These are phyloP conservation scores for Melampsora abietis-canadensis DNA, from an alignment of 1,284 basidiomycete genomes.

Conservation along the genomic window DNA sequence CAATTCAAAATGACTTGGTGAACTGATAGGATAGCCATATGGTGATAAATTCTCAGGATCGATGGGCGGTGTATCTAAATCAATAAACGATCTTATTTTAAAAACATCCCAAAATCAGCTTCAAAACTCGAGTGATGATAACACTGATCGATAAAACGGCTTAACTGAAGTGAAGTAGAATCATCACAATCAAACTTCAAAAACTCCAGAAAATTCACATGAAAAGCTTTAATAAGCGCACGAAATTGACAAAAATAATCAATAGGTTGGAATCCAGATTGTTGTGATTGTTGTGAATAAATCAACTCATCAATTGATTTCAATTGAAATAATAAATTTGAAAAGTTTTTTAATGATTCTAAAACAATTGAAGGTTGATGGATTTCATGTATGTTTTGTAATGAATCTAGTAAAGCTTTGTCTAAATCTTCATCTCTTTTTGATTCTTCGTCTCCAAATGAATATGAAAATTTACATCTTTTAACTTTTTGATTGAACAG, in stretches of 20 bases:
- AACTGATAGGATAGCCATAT: conserved; percentile 31
- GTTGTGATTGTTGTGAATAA: background rate
- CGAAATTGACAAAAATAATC: too few species aligned
- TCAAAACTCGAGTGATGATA: background rate
- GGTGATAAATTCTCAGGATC: background rate
- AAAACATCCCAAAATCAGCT: background rate
- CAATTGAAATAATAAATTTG: conserved; percentile 10
- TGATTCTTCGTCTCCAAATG: conserved; percentile 30
- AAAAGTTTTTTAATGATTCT: conserved; percentile 13
- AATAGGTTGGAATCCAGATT: too few species aligned
- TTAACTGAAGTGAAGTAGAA: conserved; percentile 16
- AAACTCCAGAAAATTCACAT: too few species aligned
- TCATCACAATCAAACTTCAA: conserved; percentile 1
- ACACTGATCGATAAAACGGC: conserved; percentile 7
- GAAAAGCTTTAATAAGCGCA: too few species aligned
- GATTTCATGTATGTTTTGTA: conserved; percentile 12
- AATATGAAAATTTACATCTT: conserved; percentile 30
- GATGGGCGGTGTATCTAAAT: background rate
- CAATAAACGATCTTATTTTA: background rate
- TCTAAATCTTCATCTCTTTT: conserved; percentile 22
- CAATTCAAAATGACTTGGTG: conserved; percentile 8
- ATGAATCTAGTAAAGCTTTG: conserved; percentile 3
- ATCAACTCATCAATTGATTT: conserved; percentile 36
- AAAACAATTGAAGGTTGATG: background rate
- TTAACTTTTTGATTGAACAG: background rate